Evolutionary conservation across 306 rosid genomes (phyloP).

Genomic region (Medicago truncatula): DNA sequence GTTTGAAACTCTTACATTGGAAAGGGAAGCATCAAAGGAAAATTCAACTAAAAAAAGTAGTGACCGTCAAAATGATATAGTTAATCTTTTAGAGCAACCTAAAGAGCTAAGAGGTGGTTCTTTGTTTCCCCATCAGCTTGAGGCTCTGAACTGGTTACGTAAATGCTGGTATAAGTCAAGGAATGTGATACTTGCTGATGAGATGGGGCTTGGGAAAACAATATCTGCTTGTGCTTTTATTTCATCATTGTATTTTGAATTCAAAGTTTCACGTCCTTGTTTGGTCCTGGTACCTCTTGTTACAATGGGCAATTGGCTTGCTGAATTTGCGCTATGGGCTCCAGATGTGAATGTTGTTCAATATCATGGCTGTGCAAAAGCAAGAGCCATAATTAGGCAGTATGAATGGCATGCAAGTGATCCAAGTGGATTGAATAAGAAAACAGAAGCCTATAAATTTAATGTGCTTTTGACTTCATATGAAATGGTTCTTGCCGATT

Average conservation of each 20-base stretch:
- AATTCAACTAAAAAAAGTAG: conserved; percentile 58
- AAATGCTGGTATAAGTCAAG: conserved; percentile 93
- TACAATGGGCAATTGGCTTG: conserved; percentile 99
- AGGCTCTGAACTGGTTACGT: conserved; percentile 99
- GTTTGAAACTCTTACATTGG: conserved; percentile 69
- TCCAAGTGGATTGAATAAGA: conserved; percentile 63
- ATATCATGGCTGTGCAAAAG: conserved; percentile 99
- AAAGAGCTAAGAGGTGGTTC: conserved; percentile 91
- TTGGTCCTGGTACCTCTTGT: conserved; percentile 97
- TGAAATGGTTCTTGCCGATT: conserved; percentile 98
- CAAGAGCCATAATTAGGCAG: conserved; percentile 90
- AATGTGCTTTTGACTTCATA: conserved; percentile 95
- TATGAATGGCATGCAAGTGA: conserved; percentile 95
- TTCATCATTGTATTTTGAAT: conserved; percentile 84
- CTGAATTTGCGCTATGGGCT: conserved; percentile 94
- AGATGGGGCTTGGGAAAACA: conserved; percentile 99
- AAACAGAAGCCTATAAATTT: conserved; percentile 81
- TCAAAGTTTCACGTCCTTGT: conserved; percentile 93
- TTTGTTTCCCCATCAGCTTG: conserved; percentile 99
- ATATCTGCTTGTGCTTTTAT: conserved; percentile 93
- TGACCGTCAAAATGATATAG: conserved; percentile 65
- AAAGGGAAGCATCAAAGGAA: conserved; percentile 67
- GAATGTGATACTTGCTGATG: conserved; percentile 99
- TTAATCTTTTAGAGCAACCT: conserved; percentile 87
- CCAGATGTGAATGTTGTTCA: conserved; percentile 96